A percentile compares a stretch with the other conserved stretches of the same genome.
Evolutionary conservation across 208 protist genomes (phyloP).

Genomic region (Histomonas meleagridis): DNA sequence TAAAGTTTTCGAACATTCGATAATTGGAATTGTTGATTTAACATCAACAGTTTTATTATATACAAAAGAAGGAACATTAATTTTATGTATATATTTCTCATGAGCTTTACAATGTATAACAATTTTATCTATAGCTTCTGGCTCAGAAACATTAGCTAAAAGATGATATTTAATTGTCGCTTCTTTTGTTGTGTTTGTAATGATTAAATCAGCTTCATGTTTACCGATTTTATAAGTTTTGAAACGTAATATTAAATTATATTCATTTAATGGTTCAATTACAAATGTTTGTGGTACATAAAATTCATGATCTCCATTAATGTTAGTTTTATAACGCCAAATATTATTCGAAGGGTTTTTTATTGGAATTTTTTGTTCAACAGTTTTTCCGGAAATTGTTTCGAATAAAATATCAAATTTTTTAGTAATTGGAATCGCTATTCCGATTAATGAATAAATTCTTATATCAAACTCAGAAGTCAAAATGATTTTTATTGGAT

Average conservation of each 20-base stretch:
- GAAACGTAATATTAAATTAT: too few species aligned
- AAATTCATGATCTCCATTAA: background rate
- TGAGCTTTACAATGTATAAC: background rate
- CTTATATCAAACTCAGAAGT: background rate
- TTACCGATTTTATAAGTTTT: background rate
- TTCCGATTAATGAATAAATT: background rate
- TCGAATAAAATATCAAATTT: background rate
- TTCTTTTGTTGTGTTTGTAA: background rate
- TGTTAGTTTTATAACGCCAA: background rate
- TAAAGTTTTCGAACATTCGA: background rate
- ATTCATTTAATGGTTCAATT: too few species aligned
- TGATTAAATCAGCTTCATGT: background rate
- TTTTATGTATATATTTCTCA: background rate
- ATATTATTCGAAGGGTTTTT: background rate
- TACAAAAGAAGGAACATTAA: background rate
- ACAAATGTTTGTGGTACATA: background rate
- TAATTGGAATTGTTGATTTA: background rate
- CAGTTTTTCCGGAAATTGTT: background rate
- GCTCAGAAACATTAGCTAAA: background rate
- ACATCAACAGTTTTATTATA: background rate
- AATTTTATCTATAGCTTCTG: slow-evolving; percentile 26
- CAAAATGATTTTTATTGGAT: background rate
- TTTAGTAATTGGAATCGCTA: background rate
- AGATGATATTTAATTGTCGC: background rate
- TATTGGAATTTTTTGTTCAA: background rate